A percentile compares a stretch with the other conserved stretches of the same genome.
These are phyloP conservation scores for Catharanthus roseus DNA, from an alignment of 257 asterid species.

Conservation along the genomic window DNA sequence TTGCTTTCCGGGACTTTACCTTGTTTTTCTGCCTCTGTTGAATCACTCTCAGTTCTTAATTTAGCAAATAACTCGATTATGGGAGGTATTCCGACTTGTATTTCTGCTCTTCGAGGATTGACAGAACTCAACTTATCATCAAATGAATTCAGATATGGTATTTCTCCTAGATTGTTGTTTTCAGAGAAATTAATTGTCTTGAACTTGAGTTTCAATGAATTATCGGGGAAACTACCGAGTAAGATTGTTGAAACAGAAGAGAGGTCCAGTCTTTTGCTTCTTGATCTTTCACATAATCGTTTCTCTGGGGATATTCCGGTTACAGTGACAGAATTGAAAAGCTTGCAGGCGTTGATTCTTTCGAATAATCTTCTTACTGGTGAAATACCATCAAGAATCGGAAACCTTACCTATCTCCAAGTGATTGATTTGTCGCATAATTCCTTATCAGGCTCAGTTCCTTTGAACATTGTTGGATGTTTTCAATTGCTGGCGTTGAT, in stretches of 20 bases:
- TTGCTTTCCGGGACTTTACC: conserved; percentile 67
- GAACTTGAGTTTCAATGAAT: conserved; percentile 78
- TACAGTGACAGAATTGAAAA: conserved; percentile 61
- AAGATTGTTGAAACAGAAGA: conserved; percentile 49
- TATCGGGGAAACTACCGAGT: conserved; percentile 66
- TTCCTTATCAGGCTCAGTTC: conserved; percentile 62
- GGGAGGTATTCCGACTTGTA: conserved; percentile 86
- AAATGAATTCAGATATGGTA: conserved; percentile 61
- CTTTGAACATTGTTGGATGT: conserved; percentile 85
- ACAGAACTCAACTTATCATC: conserved; percentile 68
- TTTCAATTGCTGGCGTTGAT: conserved; percentile 71
- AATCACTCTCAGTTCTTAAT: conserved; percentile 56
- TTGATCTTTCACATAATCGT: conserved; percentile 72
- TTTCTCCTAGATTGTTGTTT: conserved; percentile 76
- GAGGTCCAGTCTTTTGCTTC: conserved; percentile 55
- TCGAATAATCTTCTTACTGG: conserved; percentile 70
- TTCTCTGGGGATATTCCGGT: conserved; percentile 66
- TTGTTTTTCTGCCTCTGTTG: conserved; percentile 54
- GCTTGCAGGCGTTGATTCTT: conserved; percentile 78
- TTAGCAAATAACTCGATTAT: conserved; percentile 64
- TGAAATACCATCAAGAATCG: conserved; percentile 76
- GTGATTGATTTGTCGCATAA: conserved; percentile 83
- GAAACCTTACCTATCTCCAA: conserved; percentile 85
- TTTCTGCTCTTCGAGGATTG: conserved; percentile 47
- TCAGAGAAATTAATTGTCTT: conserved; percentile 48